A percentile compares a stretch with the other conserved stretches of the same genome.
Conservation (phyloP, 169 alveolate genomes). For the Plasmodium relictum region DNA sequence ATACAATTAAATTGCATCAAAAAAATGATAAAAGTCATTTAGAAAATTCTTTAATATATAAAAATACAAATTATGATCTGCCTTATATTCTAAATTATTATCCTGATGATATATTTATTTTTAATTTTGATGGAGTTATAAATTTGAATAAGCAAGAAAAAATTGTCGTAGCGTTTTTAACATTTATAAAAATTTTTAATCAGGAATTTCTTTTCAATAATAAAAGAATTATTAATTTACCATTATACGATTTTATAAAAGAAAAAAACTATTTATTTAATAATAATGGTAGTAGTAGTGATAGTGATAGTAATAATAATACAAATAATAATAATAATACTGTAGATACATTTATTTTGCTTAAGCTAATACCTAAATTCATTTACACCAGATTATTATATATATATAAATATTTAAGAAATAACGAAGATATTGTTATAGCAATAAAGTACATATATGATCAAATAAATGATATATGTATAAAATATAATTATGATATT, state of each 20-base stretch:
- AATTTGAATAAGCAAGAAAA: conserved; percentile 63
- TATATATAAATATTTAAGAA: conserved; percentile 33
- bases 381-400: conserved; percentile 33
- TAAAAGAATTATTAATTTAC: background rate
- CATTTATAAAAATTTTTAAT: conserved; percentile 53
- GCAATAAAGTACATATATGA: conserved; percentile 53
- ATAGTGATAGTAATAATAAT: background rate
- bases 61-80: conserved; percentile 26
- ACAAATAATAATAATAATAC: background rate
- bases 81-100: conserved; percentile 30
- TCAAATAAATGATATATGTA: conserved; percentile 31
- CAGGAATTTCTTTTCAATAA: conserved; percentile 12
- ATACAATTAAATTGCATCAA: background rate
- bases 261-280: background rate
- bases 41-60: conserved; percentile 20
- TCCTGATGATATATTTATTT: conserved; percentile 73
- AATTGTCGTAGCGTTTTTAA: conserved; percentile 50
- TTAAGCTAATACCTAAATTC: conserved; percentile 51
- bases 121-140: conserved; percentile 71
- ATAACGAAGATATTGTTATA: conserved; percentile 37
- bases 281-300: background rate
- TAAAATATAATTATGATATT: conserved; percentile 40
- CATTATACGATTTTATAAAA: conserved; percentile 31
- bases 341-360: conserved; percentile 29
- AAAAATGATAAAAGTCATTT: background rate